A percentile compares a stretch with the other conserved stretches of the same genome.
Evolutionary conservation across 768 basidiomycete species (phyloP).

Genomic region (Boletus rex-veris): DNA sequence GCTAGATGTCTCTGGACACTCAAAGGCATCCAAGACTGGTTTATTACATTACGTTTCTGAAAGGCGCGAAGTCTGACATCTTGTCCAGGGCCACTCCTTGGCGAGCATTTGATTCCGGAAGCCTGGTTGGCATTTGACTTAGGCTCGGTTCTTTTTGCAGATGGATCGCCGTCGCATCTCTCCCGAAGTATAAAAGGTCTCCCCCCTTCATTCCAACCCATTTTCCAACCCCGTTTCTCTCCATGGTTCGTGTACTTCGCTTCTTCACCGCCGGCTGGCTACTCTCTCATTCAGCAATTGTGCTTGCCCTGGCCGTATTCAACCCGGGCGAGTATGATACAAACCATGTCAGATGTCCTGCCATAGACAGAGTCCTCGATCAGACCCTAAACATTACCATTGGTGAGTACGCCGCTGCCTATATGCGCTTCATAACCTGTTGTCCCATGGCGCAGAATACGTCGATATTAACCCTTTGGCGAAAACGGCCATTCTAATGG

Average conservation of each 20-base stretch:
- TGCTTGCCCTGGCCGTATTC: slow-evolving; percentile 25
- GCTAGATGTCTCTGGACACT: too few species aligned
- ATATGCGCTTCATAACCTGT: background rate
- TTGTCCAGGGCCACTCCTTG: too few species aligned
- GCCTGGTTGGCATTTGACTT: too few species aligned
- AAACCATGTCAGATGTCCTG: slow-evolving; percentile 38
- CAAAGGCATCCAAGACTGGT: too few species aligned
- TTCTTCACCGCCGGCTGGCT: background rate
- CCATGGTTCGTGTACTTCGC: slow-evolving; percentile 1
- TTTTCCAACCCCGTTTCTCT: background rate
- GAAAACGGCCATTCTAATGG: slow-evolving; percentile 54
- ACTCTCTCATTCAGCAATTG: background rate
- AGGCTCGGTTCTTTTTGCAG: too few species aligned
- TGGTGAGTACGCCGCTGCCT: slow-evolving; percentile 35
- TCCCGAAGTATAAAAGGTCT: background rate
- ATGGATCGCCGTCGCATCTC: background rate
- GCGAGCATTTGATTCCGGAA: too few species aligned
- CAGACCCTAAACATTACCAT: slow-evolving; percentile 40
- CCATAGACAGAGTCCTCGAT: slow-evolving; percentile 37
- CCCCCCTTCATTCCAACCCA: background rate
- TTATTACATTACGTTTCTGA: too few species aligned
- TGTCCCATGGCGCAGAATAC: slow-evolving; percentile 43
- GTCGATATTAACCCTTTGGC: slow-evolving; percentile 53
- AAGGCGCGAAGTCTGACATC: too few species aligned
- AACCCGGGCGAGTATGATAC: slow-evolving; percentile 37